Evolutionary conservation across 169 alveolate genomes (phyloP).

Genomic region (Eimeria acervulina): DNA sequence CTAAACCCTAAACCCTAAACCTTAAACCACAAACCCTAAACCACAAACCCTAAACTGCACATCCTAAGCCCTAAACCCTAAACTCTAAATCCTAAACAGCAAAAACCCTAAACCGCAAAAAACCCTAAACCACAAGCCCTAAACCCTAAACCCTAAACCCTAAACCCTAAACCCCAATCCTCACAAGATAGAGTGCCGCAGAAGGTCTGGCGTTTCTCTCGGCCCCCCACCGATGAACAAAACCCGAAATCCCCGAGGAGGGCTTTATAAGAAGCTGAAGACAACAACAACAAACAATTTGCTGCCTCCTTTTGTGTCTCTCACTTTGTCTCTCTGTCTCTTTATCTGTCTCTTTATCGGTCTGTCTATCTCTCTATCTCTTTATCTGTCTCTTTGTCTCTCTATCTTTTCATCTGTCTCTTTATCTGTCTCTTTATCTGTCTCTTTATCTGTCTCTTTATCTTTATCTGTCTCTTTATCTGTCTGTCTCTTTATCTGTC

Average conservation of each 20-base stretch:
- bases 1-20: conserved; percentile 37
- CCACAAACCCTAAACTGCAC: not conserved
- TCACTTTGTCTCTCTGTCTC: too few relatives aligned
- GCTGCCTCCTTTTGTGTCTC: too few relatives aligned
- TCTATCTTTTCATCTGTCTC: too few relatives aligned
- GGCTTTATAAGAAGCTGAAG: not conserved
- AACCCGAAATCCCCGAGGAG: conserved; percentile 54
- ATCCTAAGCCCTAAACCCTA: not conserved
- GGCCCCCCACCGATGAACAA: conserved; percentile 33
- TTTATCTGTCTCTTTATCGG: too few relatives aligned
- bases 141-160: conserved; percentile 64
- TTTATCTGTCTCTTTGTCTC: too few relatives aligned
- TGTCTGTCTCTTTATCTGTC: too few relatives aligned
- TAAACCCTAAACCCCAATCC: conserved; percentile 37
- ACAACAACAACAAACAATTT: not conserved
- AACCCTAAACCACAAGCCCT: not conserved
- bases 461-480: too few relatives aligned
- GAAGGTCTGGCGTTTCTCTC: conserved; percentile 48
- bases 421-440: too few relatives aligned
- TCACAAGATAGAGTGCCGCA: conserved; percentile 61
- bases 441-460: too few relatives aligned
- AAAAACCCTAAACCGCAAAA: not conserved
- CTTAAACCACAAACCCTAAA: conserved; percentile 10
- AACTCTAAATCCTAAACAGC: conserved; percentile 25
- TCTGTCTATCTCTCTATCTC: too few relatives aligned